Conservation (phyloP, 805 yeast species). For the Ogataea saltuana region DNA sequence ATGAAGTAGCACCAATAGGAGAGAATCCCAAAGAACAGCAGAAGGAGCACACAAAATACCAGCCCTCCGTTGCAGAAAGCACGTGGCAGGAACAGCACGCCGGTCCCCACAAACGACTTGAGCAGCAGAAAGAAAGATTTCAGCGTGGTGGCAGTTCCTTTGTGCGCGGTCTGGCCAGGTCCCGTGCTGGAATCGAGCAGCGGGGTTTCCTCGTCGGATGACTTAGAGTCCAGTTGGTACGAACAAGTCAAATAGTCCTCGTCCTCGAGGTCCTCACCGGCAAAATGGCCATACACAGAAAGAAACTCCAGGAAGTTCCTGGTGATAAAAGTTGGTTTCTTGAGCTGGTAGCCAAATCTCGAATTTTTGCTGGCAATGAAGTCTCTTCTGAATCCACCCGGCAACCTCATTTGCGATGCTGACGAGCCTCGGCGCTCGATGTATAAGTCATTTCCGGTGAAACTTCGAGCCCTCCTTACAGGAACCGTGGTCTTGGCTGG, state of each 20-base stretch:
- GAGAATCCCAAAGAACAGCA: constrained; percentile 62
- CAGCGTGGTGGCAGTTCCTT: constrained; percentile 69
- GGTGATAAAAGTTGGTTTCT: constrained; percentile 53
- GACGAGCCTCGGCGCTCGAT: constrained; percentile 55
- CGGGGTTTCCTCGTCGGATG: constrained; percentile 42
- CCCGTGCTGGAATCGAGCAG: constrained; percentile 18
- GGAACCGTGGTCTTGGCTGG: constrained; percentile 15
- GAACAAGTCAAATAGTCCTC: constrained; percentile 59
- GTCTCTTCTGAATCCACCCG: constrained; percentile 82
- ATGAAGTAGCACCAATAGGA: constrained; percentile 80
- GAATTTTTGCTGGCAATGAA: constrained; percentile 43
- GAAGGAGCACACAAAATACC: constrained; percentile 51
- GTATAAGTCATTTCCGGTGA: constrained; percentile 29
- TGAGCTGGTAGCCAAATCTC: constrained; percentile 32
- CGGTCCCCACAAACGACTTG: constrained; percentile 79
- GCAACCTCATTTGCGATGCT: constrained; percentile 71
- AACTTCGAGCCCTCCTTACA: constrained; percentile 31
- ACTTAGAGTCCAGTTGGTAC: constrained; percentile 24
- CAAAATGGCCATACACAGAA: constrained; percentile 81
- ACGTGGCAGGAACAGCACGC: constrained; percentile 67
- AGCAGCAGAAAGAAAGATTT: constrained; percentile 72
- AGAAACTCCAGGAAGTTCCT: constrained; percentile 75
- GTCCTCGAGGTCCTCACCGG: constrained; percentile 78
- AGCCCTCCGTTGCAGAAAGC: constrained; percentile 77
- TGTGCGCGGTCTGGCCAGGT: constrained; percentile 16